phyloP scores from a whole-genome alignment of 2,329 filamentous ascomycete species.

The Talaromyces sp. region DNA sequence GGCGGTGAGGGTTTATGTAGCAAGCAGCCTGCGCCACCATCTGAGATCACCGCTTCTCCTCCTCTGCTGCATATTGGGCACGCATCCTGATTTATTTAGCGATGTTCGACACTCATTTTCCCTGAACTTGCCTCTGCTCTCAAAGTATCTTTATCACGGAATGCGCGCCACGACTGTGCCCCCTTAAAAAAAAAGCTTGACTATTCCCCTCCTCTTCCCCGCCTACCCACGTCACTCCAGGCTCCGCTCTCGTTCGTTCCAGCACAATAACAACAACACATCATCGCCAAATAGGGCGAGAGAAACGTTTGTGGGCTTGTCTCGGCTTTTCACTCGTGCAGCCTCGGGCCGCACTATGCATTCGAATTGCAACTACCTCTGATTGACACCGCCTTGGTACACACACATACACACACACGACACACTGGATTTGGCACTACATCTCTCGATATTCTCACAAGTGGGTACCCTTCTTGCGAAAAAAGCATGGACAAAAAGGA shows the following conservation, averaged over 20 bases:
- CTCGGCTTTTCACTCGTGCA: background rate
- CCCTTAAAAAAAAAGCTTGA: background rate
- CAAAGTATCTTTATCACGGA: background rate
- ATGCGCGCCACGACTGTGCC: background rate
- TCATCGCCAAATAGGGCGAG: background rate
- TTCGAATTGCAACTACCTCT: constrained; percentile 1
- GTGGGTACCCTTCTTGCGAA: constrained; percentile 6
- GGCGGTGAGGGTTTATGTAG: constrained; percentile 4
- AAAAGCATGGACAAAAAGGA: background rate
- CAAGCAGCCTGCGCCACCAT: background rate
- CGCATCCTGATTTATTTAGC: background rate
- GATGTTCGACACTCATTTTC: background rate
- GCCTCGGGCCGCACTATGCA: constrained; percentile 7
- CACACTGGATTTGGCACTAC: background rate
- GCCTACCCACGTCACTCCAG: constrained; percentile 11
- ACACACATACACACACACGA: background rate
- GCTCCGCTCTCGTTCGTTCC: constrained; percentile 1
- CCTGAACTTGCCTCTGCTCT: background rate
- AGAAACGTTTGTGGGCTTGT: background rate
- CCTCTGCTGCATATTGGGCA: background rate
- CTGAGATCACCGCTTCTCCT: background rate
- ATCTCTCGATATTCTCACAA: background rate
- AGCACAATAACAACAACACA: constrained; percentile 1
- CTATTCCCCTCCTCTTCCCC: background rate
- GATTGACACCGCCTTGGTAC: background rate